A percentile compares a stretch with the other conserved stretches of the same genome.
Conservation (phyloP, 306 rosid species). For the Castanea sativa region DNA sequence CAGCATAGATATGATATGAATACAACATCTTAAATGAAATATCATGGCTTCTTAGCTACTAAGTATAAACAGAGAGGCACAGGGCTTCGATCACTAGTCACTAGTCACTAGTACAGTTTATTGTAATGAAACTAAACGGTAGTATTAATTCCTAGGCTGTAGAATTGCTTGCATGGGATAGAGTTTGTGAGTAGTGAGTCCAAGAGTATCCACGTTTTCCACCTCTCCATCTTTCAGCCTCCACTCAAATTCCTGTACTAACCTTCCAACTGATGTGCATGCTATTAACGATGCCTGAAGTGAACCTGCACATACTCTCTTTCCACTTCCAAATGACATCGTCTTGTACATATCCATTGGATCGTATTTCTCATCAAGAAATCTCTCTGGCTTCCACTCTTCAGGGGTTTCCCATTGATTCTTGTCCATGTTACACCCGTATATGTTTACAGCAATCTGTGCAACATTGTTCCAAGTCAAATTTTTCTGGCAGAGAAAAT, state of each 20-base stretch:
- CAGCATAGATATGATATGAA: too few species aligned
- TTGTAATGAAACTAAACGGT: background rate
- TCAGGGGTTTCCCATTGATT: slow-evolving; percentile 66
- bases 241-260: slow-evolving; percentile 84
- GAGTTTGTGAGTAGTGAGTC: slow-evolving; percentile 79
- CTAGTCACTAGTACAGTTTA: background rate
- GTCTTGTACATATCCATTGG: slow-evolving; percentile 69
- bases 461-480: slow-evolving; percentile 1
- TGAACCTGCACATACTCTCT: slow-evolving; percentile 86
- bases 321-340: slow-evolving; percentile 97
- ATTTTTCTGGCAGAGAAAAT: background rate
- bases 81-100: fast-evolving
- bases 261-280: slow-evolving; percentile 59
- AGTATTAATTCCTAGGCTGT: slow-evolving; percentile 43
- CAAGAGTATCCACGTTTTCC: slow-evolving; percentile 70
- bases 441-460: slow-evolving; percentile 86
- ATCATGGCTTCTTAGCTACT: too few species aligned
- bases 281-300: slow-evolving; percentile 74
- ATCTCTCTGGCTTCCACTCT: slow-evolving; percentile 86
- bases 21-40: fast-evolving
- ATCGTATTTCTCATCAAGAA: slow-evolving; percentile 64
- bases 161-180: slow-evolving; percentile 58
- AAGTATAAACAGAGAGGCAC: background rate
- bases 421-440: slow-evolving; percentile 87
- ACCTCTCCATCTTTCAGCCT: slow-evolving; percentile 61